Evolutionary conservation across 768 basidiomycete genomes (phyloP).

Genomic region (Goffeauzyma gilvescens): DNA sequence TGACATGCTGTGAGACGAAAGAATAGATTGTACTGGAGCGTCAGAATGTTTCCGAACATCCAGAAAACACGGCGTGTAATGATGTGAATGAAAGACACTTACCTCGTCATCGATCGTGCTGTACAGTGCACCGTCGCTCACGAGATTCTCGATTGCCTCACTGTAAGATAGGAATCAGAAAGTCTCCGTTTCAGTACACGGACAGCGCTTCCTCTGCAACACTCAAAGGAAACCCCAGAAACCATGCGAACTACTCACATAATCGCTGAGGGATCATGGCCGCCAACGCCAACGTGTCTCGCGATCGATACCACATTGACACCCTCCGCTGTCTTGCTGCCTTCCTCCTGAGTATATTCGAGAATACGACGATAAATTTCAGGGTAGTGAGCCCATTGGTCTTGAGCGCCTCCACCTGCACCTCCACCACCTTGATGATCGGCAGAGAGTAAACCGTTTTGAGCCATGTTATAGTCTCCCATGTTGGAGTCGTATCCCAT

Average conservation of each 20-base stretch:
- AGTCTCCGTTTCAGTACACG: too few species aligned
- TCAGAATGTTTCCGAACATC: too few species aligned
- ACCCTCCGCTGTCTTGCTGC: neutral
- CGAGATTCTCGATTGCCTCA: constrained; percentile 52
- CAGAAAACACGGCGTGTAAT: too few species aligned
- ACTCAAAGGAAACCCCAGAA: too few species aligned
- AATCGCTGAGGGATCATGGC: constrained; percentile 44
- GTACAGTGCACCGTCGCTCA: constrained; percentile 62
- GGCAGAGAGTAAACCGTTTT: neutral
- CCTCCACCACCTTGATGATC: neutral
- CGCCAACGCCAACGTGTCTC: constrained; percentile 43
- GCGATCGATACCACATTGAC: constrained; percentile 55
- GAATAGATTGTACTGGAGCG: too few species aligned
- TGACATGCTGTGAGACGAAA: too few species aligned
- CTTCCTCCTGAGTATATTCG: too few species aligned
- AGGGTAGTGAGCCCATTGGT: constrained; percentile 5
- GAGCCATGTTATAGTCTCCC: too few species aligned
- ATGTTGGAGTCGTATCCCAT: too few species aligned
- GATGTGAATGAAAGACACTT: constrained; percentile 75
- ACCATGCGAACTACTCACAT: constrained; percentile 40
- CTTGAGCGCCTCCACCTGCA: neutral
- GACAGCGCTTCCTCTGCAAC: too few species aligned
- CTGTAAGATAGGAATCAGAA: constrained; percentile 25
- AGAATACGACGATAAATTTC: constrained; percentile 3
- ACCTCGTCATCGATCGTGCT: constrained; percentile 55